These are phyloP conservation scores for Candida labiduridarum DNA, from an alignment of 1,139 yeast species.

Conservation along the genomic window DNA sequence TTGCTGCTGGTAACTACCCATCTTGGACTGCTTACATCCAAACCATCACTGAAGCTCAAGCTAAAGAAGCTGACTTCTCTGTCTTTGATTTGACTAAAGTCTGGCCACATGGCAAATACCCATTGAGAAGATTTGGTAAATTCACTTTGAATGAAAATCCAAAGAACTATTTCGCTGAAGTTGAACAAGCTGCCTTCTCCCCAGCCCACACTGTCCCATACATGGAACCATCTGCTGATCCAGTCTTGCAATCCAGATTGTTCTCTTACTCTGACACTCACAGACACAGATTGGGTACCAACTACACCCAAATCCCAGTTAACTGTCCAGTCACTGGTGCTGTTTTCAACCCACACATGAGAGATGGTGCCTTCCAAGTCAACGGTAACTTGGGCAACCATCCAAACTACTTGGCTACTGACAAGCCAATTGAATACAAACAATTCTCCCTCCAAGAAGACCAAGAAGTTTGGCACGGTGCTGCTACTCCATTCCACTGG, in stretches of 20 bases:
- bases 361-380: slow-evolving; percentile 87
- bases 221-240: slow-evolving; percentile 84
- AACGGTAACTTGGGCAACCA: slow-evolving; percentile 83
- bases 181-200: slow-evolving; percentile 80
- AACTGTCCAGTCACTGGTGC: slow-evolving; percentile 60
- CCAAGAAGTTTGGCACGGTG: slow-evolving; percentile 88
- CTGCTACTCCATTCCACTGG: slow-evolving; percentile 92
- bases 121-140: slow-evolving; percentile 74
- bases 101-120: slow-evolving; percentile 80
- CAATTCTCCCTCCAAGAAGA: slow-evolving; percentile 48
- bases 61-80: slow-evolving; percentile 60
- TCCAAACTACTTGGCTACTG: slow-evolving; percentile 76
- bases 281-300: slow-evolving; percentile 61
- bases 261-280: slow-evolving; percentile 89
- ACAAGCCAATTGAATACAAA: slow-evolving; percentile 57
- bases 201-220: slow-evolving; percentile 87
- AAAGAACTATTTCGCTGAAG: slow-evolving; percentile 77
- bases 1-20: slow-evolving; percentile 61
- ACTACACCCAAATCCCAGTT: slow-evolving; percentile 74
- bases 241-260: slow-evolving; percentile 81
- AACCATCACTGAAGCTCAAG: slow-evolving; percentile 68
- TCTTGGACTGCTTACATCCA: slow-evolving; percentile 68
- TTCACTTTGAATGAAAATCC: slow-evolving; percentile 73
- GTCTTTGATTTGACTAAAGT: slow-evolving; percentile 74
- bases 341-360: slow-evolving; percentile 62